Percentiles rank a stretch among this genome's conserved stretches.
Evolutionary conservation across 805 yeast genomes (phyloP).

Genomic region (Myxozyma nipponensis): DNA sequence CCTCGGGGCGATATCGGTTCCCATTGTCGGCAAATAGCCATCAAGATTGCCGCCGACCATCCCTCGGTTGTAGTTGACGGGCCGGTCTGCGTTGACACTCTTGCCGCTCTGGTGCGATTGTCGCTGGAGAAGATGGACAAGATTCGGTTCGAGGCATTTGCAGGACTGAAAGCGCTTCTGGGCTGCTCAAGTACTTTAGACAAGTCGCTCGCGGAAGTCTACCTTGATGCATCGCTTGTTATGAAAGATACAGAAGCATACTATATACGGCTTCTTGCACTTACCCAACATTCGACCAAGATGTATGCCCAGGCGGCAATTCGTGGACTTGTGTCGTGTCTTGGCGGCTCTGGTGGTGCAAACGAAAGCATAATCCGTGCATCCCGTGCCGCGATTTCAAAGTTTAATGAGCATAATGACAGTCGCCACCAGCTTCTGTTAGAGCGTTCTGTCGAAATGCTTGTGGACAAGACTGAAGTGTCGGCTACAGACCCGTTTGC

Average conservation of each 20-base stretch:
- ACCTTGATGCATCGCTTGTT: neutral
- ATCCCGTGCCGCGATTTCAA: slow-evolving; percentile 14
- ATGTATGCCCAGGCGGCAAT: slow-evolving; percentile 1
- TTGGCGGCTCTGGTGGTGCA: slow-evolving; percentile 9
- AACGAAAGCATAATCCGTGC: slow-evolving; percentile 25
- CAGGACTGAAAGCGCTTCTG: slow-evolving; percentile 33
- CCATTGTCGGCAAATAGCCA: slow-evolving; percentile 49
- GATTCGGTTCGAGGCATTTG: slow-evolving; percentile 45
- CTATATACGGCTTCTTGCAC: neutral
- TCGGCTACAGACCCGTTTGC: neutral
- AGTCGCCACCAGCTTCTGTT: neutral
- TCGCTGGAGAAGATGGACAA: slow-evolving; percentile 62
- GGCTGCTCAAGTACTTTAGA: neutral
- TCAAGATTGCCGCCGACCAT: slow-evolving; percentile 14
- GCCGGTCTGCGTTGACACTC: neutral
- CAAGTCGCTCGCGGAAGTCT: neutral
- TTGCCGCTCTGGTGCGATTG: slow-evolving; percentile 46
- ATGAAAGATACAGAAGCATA: neutral
- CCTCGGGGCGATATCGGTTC: slow-evolving; percentile 89
- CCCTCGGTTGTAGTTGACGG: neutral
- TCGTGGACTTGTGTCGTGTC: slow-evolving; percentile 15
- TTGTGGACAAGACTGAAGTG: neutral
- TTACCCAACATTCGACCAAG: neutral
- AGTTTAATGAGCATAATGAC: neutral
- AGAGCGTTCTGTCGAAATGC: neutral